phyloP scores from a whole-genome alignment of 2,329 filamentous ascomycete species.

The Davidsoniella australis region DNA sequence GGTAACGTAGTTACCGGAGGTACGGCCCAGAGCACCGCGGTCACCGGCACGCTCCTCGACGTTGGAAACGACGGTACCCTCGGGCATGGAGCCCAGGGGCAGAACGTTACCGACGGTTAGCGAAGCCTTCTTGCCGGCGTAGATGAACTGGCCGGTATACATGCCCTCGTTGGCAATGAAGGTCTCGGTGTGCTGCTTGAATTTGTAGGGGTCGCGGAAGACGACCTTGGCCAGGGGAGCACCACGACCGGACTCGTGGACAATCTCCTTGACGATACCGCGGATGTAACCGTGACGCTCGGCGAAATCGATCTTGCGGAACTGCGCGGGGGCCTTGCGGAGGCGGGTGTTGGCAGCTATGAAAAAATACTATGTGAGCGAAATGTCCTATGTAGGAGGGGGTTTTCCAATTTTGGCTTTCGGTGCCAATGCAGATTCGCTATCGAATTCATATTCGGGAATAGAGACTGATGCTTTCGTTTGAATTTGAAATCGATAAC shows the following conservation, averaged over 20 bases:
- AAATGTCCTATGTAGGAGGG: conserved; percentile 8
- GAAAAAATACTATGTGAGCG: conserved; percentile 13
- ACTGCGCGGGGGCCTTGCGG: conserved; percentile 73
- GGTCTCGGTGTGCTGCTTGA: conserved; percentile 94
- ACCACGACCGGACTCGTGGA: conserved; percentile 97
- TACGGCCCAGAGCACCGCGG: conserved; percentile 88
- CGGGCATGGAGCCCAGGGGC: conserved; percentile 81
- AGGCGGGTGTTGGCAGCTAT: conserved; percentile 69
- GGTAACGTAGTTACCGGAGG: conserved; percentile 98
- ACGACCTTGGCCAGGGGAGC: conserved; percentile 90
- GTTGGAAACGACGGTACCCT: conserved; percentile 98
- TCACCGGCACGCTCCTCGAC: conserved; percentile 98
- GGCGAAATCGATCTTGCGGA: conserved; percentile 90
- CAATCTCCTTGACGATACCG: conserved; percentile 95
- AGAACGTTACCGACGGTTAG: conserved; percentile 97
- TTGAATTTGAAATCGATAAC: too few species aligned
- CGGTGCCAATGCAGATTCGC: too few species aligned
- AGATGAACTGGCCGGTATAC: conserved; percentile 99
- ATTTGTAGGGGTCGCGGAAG: conserved; percentile 97
- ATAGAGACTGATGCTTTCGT: too few species aligned
- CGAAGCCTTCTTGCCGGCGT: conserved; percentile 96
- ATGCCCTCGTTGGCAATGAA: conserved; percentile 99
- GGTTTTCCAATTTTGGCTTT: not conserved
- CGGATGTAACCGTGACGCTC: conserved; percentile 96
- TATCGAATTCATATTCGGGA: too few species aligned